Percentiles rank a stretch among this genome's conserved stretches.
Evolutionary conservation across 768 basidiomycete species (phyloP).

Genomic region (Phylloporus arenicola): DNA sequence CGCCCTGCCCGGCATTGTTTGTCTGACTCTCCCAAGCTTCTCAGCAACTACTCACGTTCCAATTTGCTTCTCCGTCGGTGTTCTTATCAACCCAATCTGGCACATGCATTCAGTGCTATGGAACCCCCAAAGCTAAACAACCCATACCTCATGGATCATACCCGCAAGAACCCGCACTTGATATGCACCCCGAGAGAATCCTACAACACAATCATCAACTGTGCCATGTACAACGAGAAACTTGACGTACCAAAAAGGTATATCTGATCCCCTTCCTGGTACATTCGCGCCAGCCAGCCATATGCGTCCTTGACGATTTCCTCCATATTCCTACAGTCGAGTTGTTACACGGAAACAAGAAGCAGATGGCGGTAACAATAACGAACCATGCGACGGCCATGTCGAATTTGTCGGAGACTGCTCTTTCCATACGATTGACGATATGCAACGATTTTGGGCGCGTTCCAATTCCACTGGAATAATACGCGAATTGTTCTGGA

Average conservation of each 20-base stretch:
- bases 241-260: conserved; percentile 33
- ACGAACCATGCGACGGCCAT: conserved; percentile 36
- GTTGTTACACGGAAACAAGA: not conserved
- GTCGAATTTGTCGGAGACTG: conserved; percentile 27
- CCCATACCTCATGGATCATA: conserved; percentile 34
- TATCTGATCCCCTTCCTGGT: conserved; percentile 18
- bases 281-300: not conserved
- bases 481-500: conserved; percentile 30
- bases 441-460: conserved; percentile 26
- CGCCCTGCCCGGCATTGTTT: conserved; percentile 2
- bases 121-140: not conserved
- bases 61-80: conserved; percentile 31
- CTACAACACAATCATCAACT: conserved; percentile 12
- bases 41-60: conserved; percentile 14
- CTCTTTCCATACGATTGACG: conserved; percentile 14
- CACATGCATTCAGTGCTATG: not conserved
- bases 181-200: conserved; percentile 41
- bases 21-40: too few relatives aligned
- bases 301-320: conserved; percentile 6
- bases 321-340: conserved; percentile 4
- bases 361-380: not conserved
- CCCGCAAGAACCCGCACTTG: conserved; percentile 35
- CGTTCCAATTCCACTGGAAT: conserved; percentile 37
- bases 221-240: not conserved
- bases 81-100: conserved; percentile 31